Conservation (phyloP, 768 basidiomycete genomes). For the Leccinum boreale region DNA sequence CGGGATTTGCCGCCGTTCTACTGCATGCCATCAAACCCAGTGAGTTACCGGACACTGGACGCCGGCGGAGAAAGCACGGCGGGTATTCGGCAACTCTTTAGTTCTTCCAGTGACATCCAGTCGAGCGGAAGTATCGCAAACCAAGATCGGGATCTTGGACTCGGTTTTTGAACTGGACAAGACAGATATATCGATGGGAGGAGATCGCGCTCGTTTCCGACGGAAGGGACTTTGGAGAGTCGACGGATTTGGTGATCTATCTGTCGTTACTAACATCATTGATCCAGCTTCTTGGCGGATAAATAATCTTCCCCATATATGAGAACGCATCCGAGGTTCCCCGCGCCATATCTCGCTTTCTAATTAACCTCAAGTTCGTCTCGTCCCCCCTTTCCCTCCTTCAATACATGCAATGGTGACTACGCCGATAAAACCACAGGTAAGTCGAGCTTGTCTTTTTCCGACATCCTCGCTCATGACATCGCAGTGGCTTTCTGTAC, state of each 20-base stretch:
- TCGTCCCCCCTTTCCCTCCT: not conserved
- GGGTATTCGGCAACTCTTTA: not conserved
- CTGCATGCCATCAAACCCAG: not conserved
- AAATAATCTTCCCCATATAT: slow-evolving; percentile 18
- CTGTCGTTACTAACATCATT: slow-evolving; percentile 1
- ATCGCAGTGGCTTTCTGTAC: slow-evolving; percentile 20
- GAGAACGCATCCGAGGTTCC: slow-evolving; percentile 11
- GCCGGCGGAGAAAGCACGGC: too few species aligned
- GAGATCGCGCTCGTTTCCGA: not conserved
- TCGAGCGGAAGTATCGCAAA: not conserved
- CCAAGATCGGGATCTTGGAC: not conserved
- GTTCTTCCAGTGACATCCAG: slow-evolving; percentile 1
- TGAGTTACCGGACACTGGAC: not conserved
- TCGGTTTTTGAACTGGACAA: not conserved
- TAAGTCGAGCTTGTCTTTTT: not conserved
- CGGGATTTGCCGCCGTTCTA: not conserved
- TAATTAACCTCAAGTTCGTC: not conserved
- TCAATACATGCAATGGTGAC: slow-evolving; percentile 22
- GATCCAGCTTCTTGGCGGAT: slow-evolving; percentile 15
- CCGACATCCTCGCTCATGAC: not conserved
- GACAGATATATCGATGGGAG: not conserved
- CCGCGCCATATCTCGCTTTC: slow-evolving; percentile 16
- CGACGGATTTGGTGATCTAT: not conserved
- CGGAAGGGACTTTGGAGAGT: not conserved
- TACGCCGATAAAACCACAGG: slow-evolving; percentile 11